These are phyloP conservation scores for Fusarium sp. DNA, from an alignment of 2,329 filamentous ascomycete species.

Conservation along the genomic window DNA sequence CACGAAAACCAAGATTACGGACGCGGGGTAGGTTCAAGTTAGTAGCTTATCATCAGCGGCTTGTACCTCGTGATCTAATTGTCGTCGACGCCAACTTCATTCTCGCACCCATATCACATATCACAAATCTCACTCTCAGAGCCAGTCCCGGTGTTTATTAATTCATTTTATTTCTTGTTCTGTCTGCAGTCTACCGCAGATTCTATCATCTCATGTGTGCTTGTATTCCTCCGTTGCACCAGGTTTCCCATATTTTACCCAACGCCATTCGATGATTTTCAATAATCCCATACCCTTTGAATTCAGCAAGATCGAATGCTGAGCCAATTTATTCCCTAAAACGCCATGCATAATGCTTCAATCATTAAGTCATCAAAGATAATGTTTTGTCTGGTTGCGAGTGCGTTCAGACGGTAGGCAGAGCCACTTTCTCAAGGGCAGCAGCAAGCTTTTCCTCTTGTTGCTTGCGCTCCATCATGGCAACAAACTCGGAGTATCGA, in stretches of 20 bases:
- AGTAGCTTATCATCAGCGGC: slow-evolving; percentile 30
- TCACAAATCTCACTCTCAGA: slow-evolving; percentile 3
- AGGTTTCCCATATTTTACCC: slow-evolving; percentile 24
- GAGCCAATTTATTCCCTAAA: slow-evolving; percentile 35
- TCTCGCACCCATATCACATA: slow-evolving; percentile 9
- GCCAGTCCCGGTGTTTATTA: neutral
- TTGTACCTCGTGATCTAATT: slow-evolving; percentile 39
- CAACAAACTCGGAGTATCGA: slow-evolving; percentile 87
- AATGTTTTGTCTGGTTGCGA: slow-evolving; percentile 28
- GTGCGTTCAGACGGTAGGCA: slow-evolving; percentile 45
- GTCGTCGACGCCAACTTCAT: slow-evolving; percentile 33
- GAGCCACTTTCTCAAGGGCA: slow-evolving; percentile 45
- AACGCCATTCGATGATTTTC: slow-evolving; percentile 41
- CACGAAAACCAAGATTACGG: slow-evolving; percentile 7
- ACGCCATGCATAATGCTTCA: slow-evolving; percentile 46
- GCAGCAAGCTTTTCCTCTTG: slow-evolving; percentile 58
- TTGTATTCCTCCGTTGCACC: slow-evolving; percentile 23
- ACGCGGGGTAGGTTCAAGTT: slow-evolving; percentile 42
- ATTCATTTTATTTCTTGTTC: slow-evolving; percentile 27
- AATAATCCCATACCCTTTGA: slow-evolving; percentile 18
- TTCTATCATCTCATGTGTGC: slow-evolving; percentile 19
- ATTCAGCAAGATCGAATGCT: slow-evolving; percentile 17
- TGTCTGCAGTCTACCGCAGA: slow-evolving; percentile 28
- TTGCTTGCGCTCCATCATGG: slow-evolving; percentile 76
- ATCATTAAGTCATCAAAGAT: slow-evolving; percentile 47